Evolutionary conservation across 768 basidiomycete species (phyloP), one percentile per base, ranked within the genome.

Genomic region (Amanita pallidorosea): DNA sequence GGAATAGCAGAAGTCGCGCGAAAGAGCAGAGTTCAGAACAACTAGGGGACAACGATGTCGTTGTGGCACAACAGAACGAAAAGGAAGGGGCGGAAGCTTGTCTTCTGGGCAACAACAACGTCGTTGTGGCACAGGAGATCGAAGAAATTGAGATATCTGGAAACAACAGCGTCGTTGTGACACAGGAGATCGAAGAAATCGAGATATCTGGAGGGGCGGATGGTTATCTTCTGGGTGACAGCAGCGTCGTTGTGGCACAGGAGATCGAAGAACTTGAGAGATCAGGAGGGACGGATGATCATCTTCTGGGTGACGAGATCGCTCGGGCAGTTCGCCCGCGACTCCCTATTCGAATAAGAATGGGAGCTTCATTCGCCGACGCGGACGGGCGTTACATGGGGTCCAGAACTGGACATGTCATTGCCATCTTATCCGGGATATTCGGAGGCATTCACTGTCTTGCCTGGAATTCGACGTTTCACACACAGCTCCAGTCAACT

Each of bases 371-470:
- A 6, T 15, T 45, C n/a, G 43, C 40, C 7, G 4, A 45, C 6
- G 15, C 3, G 5, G 29, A 27, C 2, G 44, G n/a, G 12, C 15
- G 3, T 45, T 33, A 15, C 44, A 12, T 31, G 25, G 44, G 25
- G 6, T 6, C n/a, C 22, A 9, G 29, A 8, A 8, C n/a, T 31
- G n/a, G 34, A 4, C 29, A 17, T 23, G 15, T 37, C 34, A 13
- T 18, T 29, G n/a, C 7, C 1, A 15, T 56, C 40, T 41, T 53
- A 15, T 54, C 54, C 2, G 49, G 46, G n/a, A 15, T 46, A 3
- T 62, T 58, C 36, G 61, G 61, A 11, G 53, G 46, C 1, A 56
- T 61, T 29, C 61, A 61, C 40, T 62, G 57, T 43, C 33, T 55
- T 25, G 55, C 56, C 12, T 58, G 60, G 57, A 7, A 33, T 11